A percentile compares a stretch with the other conserved stretches of the same genome.
Conservation (phyloP, 192 early-diverging fungal species). For the Gamsiella multidivaricata region DNA sequence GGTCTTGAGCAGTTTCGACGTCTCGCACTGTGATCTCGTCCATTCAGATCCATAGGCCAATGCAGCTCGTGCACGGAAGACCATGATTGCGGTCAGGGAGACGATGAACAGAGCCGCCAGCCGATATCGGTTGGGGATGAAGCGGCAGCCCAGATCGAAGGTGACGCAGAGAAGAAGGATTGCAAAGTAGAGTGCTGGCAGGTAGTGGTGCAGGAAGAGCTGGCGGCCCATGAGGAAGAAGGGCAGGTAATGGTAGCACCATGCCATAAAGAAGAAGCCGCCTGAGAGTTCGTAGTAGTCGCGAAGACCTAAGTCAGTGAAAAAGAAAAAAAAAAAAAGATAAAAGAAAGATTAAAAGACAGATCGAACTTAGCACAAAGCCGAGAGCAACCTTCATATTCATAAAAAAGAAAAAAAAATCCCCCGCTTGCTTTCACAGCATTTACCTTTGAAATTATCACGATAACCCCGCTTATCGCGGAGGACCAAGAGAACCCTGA, state of each 20-base stretch:
- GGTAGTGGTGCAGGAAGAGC: slow-evolving; percentile 93
- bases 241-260: slow-evolving; percentile 87
- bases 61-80: slow-evolving; percentile 79
- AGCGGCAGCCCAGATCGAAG: slow-evolving; percentile 81
- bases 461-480: slow-evolving; percentile 67
- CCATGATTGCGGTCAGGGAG: slow-evolving; percentile 65
- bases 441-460: slow-evolving; percentile 56
- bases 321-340: slow-evolving; percentile 4
- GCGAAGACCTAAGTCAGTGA: slow-evolving; percentile 45
- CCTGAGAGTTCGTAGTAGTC: slow-evolving; percentile 67
- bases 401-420: neutral
- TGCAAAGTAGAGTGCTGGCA: slow-evolving; percentile 90
- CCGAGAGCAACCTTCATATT: neutral
- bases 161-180: slow-evolving; percentile 77
- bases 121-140: slow-evolving; percentile 64
- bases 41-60: slow-evolving; percentile 85
- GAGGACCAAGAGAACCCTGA: slow-evolving; percentile 65
- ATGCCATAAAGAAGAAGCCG: slow-evolving; percentile 80
- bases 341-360: neutral
- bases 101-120: slow-evolving; percentile 60
- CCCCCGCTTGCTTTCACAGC: neutral
- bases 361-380: too few species aligned
- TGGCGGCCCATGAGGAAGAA: slow-evolving; percentile 94
- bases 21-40: slow-evolving; percentile 79
- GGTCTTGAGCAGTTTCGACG: slow-evolving; percentile 79